These are phyloP conservation scores for Spinellus fusiger DNA, from an alignment of 192 early-diverging fungal species.

Conservation along the genomic window DNA sequence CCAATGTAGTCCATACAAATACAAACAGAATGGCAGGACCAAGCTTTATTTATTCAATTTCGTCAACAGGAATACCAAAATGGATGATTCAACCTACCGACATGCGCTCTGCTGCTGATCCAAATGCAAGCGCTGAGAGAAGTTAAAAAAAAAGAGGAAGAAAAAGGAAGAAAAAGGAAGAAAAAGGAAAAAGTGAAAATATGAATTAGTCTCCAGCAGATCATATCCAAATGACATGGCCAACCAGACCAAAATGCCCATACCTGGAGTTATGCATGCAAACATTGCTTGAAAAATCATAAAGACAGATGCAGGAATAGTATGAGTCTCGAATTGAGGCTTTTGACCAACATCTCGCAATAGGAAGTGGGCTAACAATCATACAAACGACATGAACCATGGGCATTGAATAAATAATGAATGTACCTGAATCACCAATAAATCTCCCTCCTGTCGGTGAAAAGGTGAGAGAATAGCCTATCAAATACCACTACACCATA, in stretches of 20 bases:
- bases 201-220: neutral
- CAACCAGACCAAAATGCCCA: neutral
- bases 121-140: conserved; percentile 25
- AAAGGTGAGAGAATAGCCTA: conserved; percentile 67
- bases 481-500: conserved; percentile 56
- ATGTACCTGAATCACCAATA: conserved; percentile 59
- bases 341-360: conserved; percentile 51
- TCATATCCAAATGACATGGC: too few relatives aligned
- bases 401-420: neutral
- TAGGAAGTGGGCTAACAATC: conserved; percentile 41
- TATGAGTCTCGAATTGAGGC: conserved; percentile 50
- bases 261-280: conserved; percentile 49
- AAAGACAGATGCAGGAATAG: conserved; percentile 57
- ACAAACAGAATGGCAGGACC: conserved; percentile 29
- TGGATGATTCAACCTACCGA: conserved; percentile 15
- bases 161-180: neutral
- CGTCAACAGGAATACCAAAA: neutral
- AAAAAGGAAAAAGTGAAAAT: neutral
- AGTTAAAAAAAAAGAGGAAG: neutral
- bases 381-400: too few relatives aligned
- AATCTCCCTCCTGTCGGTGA: conserved; percentile 60
- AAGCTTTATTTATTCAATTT: conserved; percentile 6
- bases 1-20: conserved; percentile 29
- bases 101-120: conserved; percentile 28
- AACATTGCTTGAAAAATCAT: conserved; percentile 80